phyloP scores from a whole-genome alignment of 139 green algal genomes.

The Closterium sp. region DNA sequence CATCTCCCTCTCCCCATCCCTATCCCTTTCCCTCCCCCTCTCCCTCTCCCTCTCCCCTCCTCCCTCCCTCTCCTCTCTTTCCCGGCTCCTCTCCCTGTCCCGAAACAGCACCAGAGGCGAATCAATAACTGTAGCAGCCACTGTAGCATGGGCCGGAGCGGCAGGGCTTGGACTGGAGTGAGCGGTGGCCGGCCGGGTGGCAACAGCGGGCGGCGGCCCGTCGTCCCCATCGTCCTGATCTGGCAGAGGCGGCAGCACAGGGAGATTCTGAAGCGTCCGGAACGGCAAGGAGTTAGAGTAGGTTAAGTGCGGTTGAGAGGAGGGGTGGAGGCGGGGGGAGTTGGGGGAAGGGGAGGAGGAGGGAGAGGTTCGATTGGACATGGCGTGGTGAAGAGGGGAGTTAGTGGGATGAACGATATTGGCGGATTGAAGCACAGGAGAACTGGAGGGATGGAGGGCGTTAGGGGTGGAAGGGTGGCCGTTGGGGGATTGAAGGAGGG shows the following conservation, averaged over 20 bases:
- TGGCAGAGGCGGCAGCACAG: background rate
- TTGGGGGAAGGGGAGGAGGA: background rate
- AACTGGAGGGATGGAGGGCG: background rate
- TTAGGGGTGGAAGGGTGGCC: background rate
- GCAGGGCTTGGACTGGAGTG: background rate
- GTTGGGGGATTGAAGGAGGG: background rate
- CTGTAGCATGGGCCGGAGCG: background rate
- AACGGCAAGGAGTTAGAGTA: background rate
- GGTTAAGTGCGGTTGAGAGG: background rate
- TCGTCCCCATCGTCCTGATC: background rate
- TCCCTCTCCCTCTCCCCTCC: too few relatives aligned
- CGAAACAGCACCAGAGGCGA: background rate
- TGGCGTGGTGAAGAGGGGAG: background rate
- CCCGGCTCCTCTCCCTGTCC: background rate
- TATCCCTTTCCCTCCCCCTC: background rate
- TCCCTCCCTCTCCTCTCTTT: background rate
- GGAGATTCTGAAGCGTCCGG: background rate
- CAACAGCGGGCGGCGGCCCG: background rate
- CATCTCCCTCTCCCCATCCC: background rate
- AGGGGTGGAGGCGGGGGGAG: background rate
- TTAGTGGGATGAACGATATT: background rate
- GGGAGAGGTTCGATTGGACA: background rate
- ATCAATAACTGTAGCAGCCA: background rate
- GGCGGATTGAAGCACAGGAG: background rate
- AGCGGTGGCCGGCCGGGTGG: background rate